Evolutionary conservation across 495 filamentous ascomycete genomes (phyloP).

Genomic region (Neurospora africana): DNA sequence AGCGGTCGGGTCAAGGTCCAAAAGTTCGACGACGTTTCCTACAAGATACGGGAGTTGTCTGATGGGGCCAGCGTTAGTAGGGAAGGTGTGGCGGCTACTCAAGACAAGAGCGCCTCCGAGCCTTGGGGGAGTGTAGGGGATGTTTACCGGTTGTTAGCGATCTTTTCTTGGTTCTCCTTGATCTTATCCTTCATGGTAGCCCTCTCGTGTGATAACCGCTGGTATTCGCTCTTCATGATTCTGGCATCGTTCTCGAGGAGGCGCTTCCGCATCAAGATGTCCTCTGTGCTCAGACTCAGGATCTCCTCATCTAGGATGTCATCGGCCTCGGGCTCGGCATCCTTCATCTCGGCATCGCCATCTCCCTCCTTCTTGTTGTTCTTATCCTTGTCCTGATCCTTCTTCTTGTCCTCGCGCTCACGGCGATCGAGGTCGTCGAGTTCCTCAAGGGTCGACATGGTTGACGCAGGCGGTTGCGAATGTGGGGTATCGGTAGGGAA

Average conservation of each 20-base stretch:
- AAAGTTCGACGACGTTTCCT: conserved; percentile 92
- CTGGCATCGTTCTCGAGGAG: conserved; percentile 93
- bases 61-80: conserved; percentile 9
- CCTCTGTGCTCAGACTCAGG: conserved; percentile 76
- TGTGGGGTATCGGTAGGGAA: not conserved
- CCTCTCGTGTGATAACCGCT: conserved; percentile 91
- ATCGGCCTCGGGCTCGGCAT: conserved; percentile 52
- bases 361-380: conserved; percentile 53
- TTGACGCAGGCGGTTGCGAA: conserved; percentile 1
- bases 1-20: conserved; percentile 92
- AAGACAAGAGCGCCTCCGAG: conserved; percentile 4
- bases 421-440: conserved; percentile 43
- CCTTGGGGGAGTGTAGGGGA: not conserved
- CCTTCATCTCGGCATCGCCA: conserved; percentile 85
- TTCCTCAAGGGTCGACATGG: conserved; percentile 34
- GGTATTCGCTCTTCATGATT: conserved; percentile 96
- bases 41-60: conserved; percentile 98
- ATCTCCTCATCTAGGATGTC: conserved; percentile 87
- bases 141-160: conserved; percentile 89
- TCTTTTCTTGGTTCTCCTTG: conserved; percentile 97
- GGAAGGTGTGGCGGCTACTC: conserved; percentile 3
- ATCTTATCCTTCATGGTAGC: conserved; percentile 93
- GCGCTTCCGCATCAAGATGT: conserved; percentile 78
- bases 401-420: conserved; percentile 58
- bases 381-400: conserved; percentile 66